Evolutionary conservation across 208 protist genomes (phyloP).

Genomic region (Trypanosoma scelopori): DNA sequence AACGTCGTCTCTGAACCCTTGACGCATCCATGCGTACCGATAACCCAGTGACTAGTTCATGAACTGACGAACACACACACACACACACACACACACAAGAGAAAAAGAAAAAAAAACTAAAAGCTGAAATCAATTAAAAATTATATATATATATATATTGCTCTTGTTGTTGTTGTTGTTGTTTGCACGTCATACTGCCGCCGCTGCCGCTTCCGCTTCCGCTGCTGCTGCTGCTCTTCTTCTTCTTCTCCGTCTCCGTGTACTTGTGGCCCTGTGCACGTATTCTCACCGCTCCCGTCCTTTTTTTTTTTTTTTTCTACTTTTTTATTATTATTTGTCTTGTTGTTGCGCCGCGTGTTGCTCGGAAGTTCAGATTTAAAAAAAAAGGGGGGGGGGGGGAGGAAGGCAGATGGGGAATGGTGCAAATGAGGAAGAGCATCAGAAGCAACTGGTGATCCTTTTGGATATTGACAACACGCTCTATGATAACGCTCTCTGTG

Average conservation of each 20-base stretch:
- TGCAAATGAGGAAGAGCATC: not conserved
- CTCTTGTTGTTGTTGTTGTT: constrained; percentile 22
- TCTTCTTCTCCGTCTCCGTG: not conserved
- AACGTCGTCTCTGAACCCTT: no score
- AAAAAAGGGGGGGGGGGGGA: no score
- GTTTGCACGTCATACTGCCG: no score
- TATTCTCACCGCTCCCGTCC: not conserved
- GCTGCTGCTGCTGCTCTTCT: constrained; percentile 11
- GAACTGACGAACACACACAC: not conserved
- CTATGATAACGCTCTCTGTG: constrained; percentile 52
- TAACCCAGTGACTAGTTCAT: not conserved
- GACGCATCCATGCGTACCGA: not conserved
- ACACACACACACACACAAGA: not conserved
- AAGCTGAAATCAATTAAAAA: no score
- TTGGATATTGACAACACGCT: constrained; percentile 85
- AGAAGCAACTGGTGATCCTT: constrained; percentile 43
- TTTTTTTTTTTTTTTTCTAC: constrained; percentile 16
- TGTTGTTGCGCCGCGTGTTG: no score
- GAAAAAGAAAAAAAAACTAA: not conserved
- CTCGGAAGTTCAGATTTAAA: no score
- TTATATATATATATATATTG: constrained; percentile 6
- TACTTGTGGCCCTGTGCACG: not conserved
- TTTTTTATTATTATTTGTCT: not conserved
- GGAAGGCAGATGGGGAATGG: not conserved
- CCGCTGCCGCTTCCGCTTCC: no score